Base-by-base conservation (phyloP, 31 red algal species). In the Porphyra umbilicalis region DNA sequence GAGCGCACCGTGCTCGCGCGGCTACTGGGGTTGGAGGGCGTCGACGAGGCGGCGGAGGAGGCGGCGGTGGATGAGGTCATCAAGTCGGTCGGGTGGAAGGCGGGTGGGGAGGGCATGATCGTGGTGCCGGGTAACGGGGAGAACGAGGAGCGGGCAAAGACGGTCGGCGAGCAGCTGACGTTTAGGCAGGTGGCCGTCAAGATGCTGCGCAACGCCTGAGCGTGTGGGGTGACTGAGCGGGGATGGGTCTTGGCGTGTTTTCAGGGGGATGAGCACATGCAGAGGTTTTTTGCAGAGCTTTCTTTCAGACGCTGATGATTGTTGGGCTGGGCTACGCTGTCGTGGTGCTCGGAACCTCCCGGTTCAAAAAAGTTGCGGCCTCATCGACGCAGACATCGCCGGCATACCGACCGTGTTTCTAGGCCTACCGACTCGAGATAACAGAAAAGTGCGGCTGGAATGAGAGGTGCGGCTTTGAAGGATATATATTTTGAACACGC, bases 121-220 rank as follows among this genome's bases (percentile, higher is more conserved):
- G 85, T 78, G 71, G 80, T 81, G 71, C 90, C 90, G 42, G 79
- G 33, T 0, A 93, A 88, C 37, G 86, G 85, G 33, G 90, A 93
- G 37, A 93, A 93, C 42, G 85, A 88, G 75, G 85, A 85, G 38
- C 68, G 77, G 39, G 82, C 90, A 35, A 85, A 82, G 16, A 83
- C 90, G 31, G 79, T 84, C 39, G 90, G 88, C 77, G 90, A 93
- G 77, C 85, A 88, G 33, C 83, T 93, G 31, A 93, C 85, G 76
- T 93, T 93, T 75, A 81, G 40, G 35, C 85, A 88, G 75, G 90
- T 93, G 20, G 90, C 85, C 35, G 77, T 83, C 31, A 93, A 88
- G 32, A 93, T 93, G 90, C 77, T 93, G 57, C 57, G 57, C 57
- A 13, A 71, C 25, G n/a, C n/a, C n/a, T n/a, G n/a, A n/a, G n/a